Evolutionary conservation across 192 early-diverging fungal genomes (phyloP), one percentile per base, ranked within the genome.

Genomic region (Paraglomus occultum): DNA sequence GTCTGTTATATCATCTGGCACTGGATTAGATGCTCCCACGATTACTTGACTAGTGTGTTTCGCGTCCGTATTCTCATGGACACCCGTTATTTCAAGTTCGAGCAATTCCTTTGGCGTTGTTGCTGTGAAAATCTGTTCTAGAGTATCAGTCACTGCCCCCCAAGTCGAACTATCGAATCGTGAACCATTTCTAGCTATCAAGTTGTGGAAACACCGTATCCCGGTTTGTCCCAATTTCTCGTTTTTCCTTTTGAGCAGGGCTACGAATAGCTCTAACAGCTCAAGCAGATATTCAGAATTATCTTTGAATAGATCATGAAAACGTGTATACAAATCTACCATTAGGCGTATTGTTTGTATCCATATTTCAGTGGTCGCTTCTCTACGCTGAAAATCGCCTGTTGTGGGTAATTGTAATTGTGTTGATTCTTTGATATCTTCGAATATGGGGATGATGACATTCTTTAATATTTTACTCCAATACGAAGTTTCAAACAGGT

Each of bases 371-470:
- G 89, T 90, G 48, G 95, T 90, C 86, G 91, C 88, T 59, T 94
- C 85, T 22, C 85, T 84, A 75, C 93, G 80, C 74, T 94, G 93
- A 67, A 92, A 94, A 64, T 89, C 88, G n/a, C 81, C 83, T 0
- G 85, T 84, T 9, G 89, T 85, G 48, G 14, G 8, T 9, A 20
- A 18, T 59, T 70, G 53, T 39, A 47, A 59, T 31, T 22, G 42
- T 11, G 31, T 17, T 48, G 74, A 67, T 43, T 78, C 54, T 40
- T 89, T 90, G 48, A 97, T 75, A 70, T 97, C 95, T 48, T 92
- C 89, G 82, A 97, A 97, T 60, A 97, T 92, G 8, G 92, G 87
- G 72, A 95, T 94, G 42, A 97, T 86, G 18, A 91, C 87, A 39
- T 91, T 89, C 22, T 90, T 88, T 51, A 92, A 81, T 43, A 96